Percentiles rank a stretch among this genome's conserved stretches.
Evolutionary conservation across 805 yeast genomes (phyloP).

Genomic region (Kodamaea fukazawae): DNA sequence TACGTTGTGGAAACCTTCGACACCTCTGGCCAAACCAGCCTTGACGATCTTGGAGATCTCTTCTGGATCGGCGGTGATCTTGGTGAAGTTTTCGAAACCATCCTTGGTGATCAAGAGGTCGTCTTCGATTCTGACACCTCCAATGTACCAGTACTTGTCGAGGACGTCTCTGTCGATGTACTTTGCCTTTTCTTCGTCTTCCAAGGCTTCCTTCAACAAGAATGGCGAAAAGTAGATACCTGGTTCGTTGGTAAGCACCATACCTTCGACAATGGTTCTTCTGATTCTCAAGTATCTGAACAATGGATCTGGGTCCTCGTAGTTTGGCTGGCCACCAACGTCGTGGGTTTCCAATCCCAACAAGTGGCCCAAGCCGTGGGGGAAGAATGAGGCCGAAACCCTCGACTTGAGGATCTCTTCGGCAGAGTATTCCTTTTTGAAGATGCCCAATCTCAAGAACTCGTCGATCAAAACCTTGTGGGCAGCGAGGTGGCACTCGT

Average conservation of each 20-base stretch:
- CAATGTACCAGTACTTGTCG: slow-evolving; percentile 78
- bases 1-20: slow-evolving; percentile 59
- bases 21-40: slow-evolving; percentile 62
- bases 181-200: slow-evolving; percentile 45
- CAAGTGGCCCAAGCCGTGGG: slow-evolving; percentile 94
- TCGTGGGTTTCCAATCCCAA: slow-evolving; percentile 96
- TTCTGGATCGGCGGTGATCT: slow-evolving; percentile 79
- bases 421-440: slow-evolving; percentile 50
- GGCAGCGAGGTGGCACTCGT: slow-evolving; percentile 73
- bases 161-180: slow-evolving; percentile 65
- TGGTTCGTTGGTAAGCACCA: slow-evolving; percentile 94
- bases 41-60: slow-evolving; percentile 78
- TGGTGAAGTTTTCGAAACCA: slow-evolving; percentile 81
- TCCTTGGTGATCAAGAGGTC: slow-evolving; percentile 74
- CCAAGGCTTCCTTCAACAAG: slow-evolving; percentile 62
- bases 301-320: slow-evolving; percentile 77
- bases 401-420: slow-evolving; percentile 70
- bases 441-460: slow-evolving; percentile 73
- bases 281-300: slow-evolving; percentile 78
- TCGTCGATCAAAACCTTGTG: slow-evolving; percentile 74
- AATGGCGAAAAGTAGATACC: slow-evolving; percentile 90
- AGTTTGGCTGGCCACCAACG: slow-evolving; percentile 86
- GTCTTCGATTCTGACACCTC: slow-evolving; percentile 98
- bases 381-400: slow-evolving; percentile 78
- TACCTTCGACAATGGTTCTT: slow-evolving; percentile 64